Evolutionary conservation across 2,329 filamentous ascomycete species (phyloP).

Genomic region (Fusarium sp.): DNA sequence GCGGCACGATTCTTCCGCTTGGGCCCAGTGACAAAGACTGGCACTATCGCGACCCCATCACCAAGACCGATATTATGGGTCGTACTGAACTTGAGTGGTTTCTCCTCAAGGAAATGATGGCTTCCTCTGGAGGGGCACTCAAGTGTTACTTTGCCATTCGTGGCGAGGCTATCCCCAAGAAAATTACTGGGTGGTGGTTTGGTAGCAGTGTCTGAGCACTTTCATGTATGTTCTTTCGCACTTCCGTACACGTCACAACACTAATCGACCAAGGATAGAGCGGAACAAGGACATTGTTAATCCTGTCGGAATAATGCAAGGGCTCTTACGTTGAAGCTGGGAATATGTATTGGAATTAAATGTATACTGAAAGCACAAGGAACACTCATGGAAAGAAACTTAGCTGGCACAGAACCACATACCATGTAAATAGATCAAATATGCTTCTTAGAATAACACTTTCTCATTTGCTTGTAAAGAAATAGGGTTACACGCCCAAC

Average conservation of each 20-base stretch:
- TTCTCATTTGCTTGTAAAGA: not conserved
- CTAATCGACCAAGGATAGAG: not conserved
- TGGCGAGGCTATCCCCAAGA: constrained; percentile 33
- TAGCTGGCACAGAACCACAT: not conserved
- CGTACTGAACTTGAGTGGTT: constrained; percentile 49
- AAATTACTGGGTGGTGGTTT: constrained; percentile 41
- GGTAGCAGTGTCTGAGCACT: constrained; percentile 22
- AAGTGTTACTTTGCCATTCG: constrained; percentile 48
- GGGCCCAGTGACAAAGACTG: constrained; percentile 43
- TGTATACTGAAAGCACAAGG: constrained; percentile 5
- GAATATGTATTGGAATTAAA: constrained; percentile 13
- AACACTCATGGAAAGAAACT: constrained; percentile 2
- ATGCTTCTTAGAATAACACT: not conserved
- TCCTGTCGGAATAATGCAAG: not conserved
- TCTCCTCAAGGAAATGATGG: constrained; percentile 50
- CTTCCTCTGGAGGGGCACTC: constrained; percentile 42
- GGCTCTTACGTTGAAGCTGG: not conserved
- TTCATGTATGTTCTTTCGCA: not conserved
- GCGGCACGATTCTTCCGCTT: constrained; percentile 44
- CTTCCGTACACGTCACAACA: not conserved
- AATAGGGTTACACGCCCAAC: not conserved
- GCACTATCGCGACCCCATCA: constrained; percentile 48
- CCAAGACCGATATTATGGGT: constrained; percentile 46
- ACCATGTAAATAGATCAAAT: not conserved
- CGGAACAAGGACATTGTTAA: too few species aligned